Evolutionary conservation across 306 rosid species (phyloP).

Genomic region (Begonia loranthoides): DNA sequence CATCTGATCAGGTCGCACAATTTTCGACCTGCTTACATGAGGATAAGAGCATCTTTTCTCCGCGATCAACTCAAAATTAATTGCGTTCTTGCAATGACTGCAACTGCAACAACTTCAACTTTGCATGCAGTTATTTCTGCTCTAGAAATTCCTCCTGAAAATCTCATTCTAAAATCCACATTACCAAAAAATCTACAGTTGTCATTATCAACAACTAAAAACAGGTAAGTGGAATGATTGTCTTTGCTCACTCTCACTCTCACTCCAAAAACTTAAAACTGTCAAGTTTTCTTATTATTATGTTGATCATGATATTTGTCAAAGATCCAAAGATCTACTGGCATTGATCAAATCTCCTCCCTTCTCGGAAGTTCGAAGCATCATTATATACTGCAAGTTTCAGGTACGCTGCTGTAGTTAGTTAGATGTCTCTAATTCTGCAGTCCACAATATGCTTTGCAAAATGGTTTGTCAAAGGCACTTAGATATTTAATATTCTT

Average conservation of each 20-base stretch:
- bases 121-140: constrained; percentile 70
- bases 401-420: constrained; percentile 42
- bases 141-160: constrained; percentile 54
- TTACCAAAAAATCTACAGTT: constrained; percentile 59
- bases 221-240: constrained; percentile 46
- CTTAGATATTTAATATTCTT: too few species aligned
- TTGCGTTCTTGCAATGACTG: constrained; percentile 90
- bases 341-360: constrained; percentile 63
- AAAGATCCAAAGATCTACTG: constrained; percentile 75
- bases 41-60: constrained; percentile 83
- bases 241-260: constrained; percentile 6
- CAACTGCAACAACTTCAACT: constrained; percentile 81
- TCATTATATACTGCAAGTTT: constrained; percentile 90
- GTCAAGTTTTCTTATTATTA: constrained; percentile 8
- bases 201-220: constrained; percentile 51
- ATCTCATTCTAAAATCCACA: constrained; percentile 51
- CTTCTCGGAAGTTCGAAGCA: constrained; percentile 52
- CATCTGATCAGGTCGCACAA: constrained; percentile 71
- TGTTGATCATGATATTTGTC: constrained; percentile 12
- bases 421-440: constrained; percentile 10
- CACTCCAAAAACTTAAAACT: constrained; percentile 7
- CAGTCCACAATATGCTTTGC: background rate
- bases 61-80: constrained; percentile 41
- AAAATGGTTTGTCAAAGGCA: too few species aligned
- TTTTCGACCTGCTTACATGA: constrained; percentile 83